Base-by-base conservation (phyloP, 192 early-diverging fungal species). In the Lobosporangium transversale region DNA sequence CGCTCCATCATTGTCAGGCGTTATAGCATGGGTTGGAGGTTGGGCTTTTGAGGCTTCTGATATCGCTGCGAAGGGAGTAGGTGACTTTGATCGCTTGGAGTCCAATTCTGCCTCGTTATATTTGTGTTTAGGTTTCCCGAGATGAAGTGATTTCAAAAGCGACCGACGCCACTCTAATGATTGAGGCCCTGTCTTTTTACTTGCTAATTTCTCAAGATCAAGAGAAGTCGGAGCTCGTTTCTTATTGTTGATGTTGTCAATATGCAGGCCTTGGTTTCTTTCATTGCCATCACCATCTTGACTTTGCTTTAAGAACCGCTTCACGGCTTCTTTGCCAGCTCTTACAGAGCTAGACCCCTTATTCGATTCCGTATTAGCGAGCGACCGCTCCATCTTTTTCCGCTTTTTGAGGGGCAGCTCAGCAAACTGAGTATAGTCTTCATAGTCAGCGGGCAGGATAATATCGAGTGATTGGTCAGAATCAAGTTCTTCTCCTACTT, bases 381-480 rank as follows among this genome's bases (percentile, higher is more conserved):
- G 29, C 6, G 68, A 53, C 5, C 58, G 58, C 58, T 67, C 65
- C 73, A 76, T 55, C 40, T 76, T 76, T 50, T 76, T 76, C 20
- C 73, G 50, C 47, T 67, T 76, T 26, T 66, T 76, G 29, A 67
- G 58, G 1, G 73, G 64, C 7, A 76, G 45, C 29, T 76, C 73
- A 23, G 73, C 73, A 56, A 67, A 76, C 64, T 66, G 73, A 30
- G 73, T 76, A 58, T 76, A 76, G 36, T 76, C 73, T 20, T 76
- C 53, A 36, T 76, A 76, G 31, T 76, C 73, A 1, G 31, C 59
- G 12, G 73, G 73, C 23, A 54, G 50, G 36, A 76, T 76, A 27
- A 76, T 76, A 32, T 76, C 73, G 44, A 76, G 59, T 2, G 64
- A 76, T 10, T 67, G 36, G 27, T 76, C 73, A 1, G 73, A 76